phyloP scores from a whole-genome alignment of 768 basidiomycete species.

The Agaricus subrufescens region DNA sequence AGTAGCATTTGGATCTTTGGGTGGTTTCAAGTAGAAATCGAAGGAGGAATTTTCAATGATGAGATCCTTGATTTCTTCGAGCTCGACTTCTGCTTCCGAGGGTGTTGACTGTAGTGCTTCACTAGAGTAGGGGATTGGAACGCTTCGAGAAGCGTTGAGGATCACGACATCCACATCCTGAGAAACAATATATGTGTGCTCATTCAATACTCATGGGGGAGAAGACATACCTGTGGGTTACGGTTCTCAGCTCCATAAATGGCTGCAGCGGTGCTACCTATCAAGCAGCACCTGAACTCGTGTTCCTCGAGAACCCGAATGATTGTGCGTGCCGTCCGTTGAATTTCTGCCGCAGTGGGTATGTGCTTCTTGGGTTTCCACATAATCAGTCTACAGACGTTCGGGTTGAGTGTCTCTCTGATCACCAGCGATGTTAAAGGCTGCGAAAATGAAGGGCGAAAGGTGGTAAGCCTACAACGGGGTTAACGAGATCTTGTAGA shows the following conservation, averaged over 20 bases:
- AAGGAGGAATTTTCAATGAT: slow-evolving; percentile 22
- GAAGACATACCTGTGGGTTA: slow-evolving; percentile 28
- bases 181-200: slow-evolving; percentile 3
- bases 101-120: background rate
- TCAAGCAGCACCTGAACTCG: slow-evolving; percentile 28
- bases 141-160: slow-evolving; percentile 17
- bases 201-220: background rate
- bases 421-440: too few relatives aligned
- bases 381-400: background rate
- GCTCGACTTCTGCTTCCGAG: slow-evolving; percentile 11
- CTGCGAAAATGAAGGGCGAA: too few relatives aligned
- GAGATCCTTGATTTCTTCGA: slow-evolving; percentile 35
- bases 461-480: too few relatives aligned
- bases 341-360: slow-evolving; percentile 17
- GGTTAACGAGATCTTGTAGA: too few relatives aligned
- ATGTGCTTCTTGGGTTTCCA: background rate
- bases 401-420: background rate
- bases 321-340: slow-evolving; percentile 20
- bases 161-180: slow-evolving; percentile 48
- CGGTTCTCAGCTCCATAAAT: slow-evolving; percentile 31
- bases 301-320: slow-evolving; percentile 17
- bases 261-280: slow-evolving; percentile 36
- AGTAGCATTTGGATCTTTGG: slow-evolving; percentile 32
- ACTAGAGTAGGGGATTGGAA: too few relatives aligned
- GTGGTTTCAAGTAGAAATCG: slow-evolving; percentile 32